Conservation (phyloP, 106 monocot genomes). For the Dendrobium chrysotoxum region DNA sequence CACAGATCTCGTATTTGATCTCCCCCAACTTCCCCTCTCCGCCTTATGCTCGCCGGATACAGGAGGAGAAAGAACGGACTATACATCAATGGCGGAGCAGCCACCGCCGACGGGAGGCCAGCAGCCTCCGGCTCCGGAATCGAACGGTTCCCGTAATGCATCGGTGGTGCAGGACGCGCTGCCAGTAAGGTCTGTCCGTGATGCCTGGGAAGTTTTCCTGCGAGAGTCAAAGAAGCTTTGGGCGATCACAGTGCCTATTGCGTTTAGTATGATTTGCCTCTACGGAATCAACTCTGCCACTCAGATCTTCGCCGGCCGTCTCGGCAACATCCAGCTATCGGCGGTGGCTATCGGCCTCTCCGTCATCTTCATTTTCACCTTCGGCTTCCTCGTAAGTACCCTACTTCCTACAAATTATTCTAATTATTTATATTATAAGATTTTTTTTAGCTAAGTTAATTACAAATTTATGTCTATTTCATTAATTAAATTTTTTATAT, state of each 20-base stretch:
- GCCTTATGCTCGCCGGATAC: too few relatives aligned
- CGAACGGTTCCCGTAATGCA: too few relatives aligned
- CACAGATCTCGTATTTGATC: too few relatives aligned
- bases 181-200: not conserved
- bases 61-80: too few relatives aligned
- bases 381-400: constrained; percentile 23
- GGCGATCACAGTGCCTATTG: constrained; percentile 21
- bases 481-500: too few relatives aligned
- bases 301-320: constrained; percentile 35
- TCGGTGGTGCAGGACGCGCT: constrained; percentile 1
- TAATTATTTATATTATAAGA: too few relatives aligned
- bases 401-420: not conserved
- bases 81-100: too few relatives aligned
- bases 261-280: constrained; percentile 16
- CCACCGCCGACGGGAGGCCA: too few relatives aligned
- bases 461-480: too few relatives aligned
- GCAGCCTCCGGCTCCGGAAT: too few relatives aligned
- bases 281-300: constrained; percentile 19
- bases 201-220: constrained; percentile 9
- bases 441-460: too few relatives aligned
- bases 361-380: constrained; percentile 27
- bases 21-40: too few relatives aligned
- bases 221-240: constrained; percentile 29
- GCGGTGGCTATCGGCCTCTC: constrained; percentile 27
- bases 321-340: constrained; percentile 35